Percentiles rank a stretch among this genome's conserved stretches.
Conservation (phyloP, 345 rosid species). For the Durio zibethinus region DNA sequence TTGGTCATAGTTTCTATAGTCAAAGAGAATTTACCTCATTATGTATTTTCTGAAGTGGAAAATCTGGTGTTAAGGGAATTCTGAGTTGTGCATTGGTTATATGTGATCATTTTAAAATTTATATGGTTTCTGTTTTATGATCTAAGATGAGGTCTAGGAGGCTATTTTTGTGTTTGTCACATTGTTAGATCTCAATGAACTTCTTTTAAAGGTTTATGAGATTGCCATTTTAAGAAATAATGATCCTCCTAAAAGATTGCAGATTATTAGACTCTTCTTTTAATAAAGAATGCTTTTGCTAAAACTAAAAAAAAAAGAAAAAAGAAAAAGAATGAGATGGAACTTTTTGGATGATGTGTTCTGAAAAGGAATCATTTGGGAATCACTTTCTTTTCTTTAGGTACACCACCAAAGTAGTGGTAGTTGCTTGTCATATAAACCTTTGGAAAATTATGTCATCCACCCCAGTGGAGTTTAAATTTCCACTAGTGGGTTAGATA, state of each 20-base stretch:
- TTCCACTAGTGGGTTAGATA: background rate
- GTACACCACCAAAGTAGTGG: background rate
- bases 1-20: background rate
- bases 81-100: background rate
- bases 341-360: background rate
- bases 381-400: background rate
- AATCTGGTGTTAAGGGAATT: constrained; percentile 3
- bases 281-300: background rate
- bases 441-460: background rate
- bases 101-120: background rate
- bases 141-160: background rate
- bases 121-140: background rate
- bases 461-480: background rate
- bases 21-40: background rate
- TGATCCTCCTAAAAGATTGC: background rate
- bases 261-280: too few species aligned
- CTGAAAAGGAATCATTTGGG: background rate
- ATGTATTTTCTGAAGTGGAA: background rate
- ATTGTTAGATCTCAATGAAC: background rate
- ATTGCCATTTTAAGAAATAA: background rate
- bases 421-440: too few species aligned
- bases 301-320: too few species aligned
- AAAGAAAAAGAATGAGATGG: background rate
- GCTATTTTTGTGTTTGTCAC: background rate
- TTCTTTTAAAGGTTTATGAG: background rate